Base-by-base conservation (phyloP, 176 grass and related monocot genomes). In the Cenchrus purpureus region DNA sequence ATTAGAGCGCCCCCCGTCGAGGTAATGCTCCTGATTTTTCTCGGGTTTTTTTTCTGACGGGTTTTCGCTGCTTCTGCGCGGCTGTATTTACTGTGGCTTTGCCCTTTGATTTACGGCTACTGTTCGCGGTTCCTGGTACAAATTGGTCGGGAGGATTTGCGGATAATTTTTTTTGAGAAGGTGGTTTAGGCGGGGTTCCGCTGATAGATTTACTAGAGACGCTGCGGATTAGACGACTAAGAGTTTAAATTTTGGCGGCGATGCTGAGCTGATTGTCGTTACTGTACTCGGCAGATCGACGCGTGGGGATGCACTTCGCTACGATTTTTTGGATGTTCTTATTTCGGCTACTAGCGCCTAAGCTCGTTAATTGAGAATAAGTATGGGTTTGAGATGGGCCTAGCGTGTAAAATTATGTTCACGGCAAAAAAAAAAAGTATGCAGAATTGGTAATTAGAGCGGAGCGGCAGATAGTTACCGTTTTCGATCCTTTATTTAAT, bases 11-110 rank as follows among this genome's bases (percentile, higher is more conserved):
- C 8, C 16, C 48, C 4, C 19, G 58, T 62, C 53, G 48, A 91
- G 91, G 94, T 95, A 93, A 61, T 79, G 71, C 12, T 50, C 53
- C 69, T 25, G 50, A 17, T 43, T 62, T 77, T 20, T 42, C 0
- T 1, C 45, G 0, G n/a, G 3, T 8, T 43, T 79, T 22, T 50
- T 22, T 48, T 37, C 12, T 22, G 5, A 17, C 62, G 25, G 22
- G 32, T 0, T 62, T 43, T 80, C 29, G 0, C 37, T 12, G 68
- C 50, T 86, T 80, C 2, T 4, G 51, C 4, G 32, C 4, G 32
- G 32, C 65, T 77, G 80, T 80, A 22, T 74, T 74, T 82, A 50
- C 37, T 73, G 11, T 20, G 9, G 13, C 74, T 79, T 56, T 65
- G 42, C 20, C 22, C 51, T 34, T 46, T 60, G 74, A 73, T 74